Percentiles rank a stretch among this genome's conserved stretches.
Evolutionary conservation across 1,139 yeast genomes (phyloP).

Genomic region (Debaryomyces nepalensis): DNA sequence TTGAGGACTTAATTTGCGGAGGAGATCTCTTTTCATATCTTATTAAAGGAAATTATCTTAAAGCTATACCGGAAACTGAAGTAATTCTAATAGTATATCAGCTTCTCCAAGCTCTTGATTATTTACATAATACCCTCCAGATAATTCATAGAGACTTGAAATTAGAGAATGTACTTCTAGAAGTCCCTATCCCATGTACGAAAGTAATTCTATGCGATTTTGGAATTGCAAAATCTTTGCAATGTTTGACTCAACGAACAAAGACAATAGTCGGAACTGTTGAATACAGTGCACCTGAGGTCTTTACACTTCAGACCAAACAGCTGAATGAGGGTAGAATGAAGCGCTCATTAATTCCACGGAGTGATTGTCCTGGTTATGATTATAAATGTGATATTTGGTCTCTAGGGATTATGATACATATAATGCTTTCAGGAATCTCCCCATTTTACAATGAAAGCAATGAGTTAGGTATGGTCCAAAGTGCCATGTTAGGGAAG

Average conservation of each 20-base stretch:
- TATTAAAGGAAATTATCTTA: constrained; percentile 43
- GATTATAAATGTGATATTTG: constrained; percentile 65
- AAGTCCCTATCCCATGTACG: constrained; percentile 55
- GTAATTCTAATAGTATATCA: constrained; percentile 59
- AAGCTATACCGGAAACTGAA: constrained; percentile 57
- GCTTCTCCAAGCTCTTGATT: constrained; percentile 55
- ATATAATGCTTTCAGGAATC: constrained; percentile 59
- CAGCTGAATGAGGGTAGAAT: too few species aligned
- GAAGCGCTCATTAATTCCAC: background rate
- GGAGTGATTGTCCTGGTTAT: constrained; percentile 40
- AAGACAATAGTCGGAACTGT: constrained; percentile 67
- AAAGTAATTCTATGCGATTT: constrained; percentile 65
- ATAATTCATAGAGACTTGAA: constrained; percentile 33
- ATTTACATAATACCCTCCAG: constrained; percentile 44
- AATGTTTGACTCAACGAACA: constrained; percentile 37
- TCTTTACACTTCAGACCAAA: constrained; percentile 16
- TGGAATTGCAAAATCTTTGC: constrained; percentile 58
- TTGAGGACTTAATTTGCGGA: constrained; percentile 60
- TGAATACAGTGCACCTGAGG: constrained; percentile 71
- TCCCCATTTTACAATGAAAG: constrained; percentile 64
- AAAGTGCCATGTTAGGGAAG: constrained; percentile 43
- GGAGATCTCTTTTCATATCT: constrained; percentile 71
- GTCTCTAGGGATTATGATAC: constrained; percentile 66
- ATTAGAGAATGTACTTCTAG: constrained; percentile 60
- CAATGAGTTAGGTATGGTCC: constrained; percentile 39